Evolutionary conservation across 495 filamentous ascomycete genomes (phyloP), one percentile per base, ranked within the genome.

Genomic region (Xylaria grammica): DNA sequence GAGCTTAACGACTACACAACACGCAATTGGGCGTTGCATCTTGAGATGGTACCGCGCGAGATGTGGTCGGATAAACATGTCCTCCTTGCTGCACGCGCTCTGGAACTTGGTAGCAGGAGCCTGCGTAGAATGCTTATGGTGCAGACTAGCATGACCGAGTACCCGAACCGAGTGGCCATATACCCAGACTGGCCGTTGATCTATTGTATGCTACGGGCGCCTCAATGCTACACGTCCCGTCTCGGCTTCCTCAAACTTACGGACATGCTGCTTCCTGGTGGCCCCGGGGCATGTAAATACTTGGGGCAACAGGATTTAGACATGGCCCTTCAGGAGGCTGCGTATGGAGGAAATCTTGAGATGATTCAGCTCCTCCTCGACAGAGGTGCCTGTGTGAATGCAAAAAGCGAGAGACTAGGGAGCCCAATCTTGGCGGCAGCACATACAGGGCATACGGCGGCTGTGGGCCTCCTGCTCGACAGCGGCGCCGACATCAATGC

Each of bases 351-450:
- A 6, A n/a, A 59, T 22, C 24, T 50, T 6, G 46, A 58, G 5
- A 57, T 71, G 5, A 62, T 74, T 11, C 30, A 63, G 15, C 20
- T 71, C 6, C 72, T 77, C 51, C 51, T 77, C 4, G 63, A 68
- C 15, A 54, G 50, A 32, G 74, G 69, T 45, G 74, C 74, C 24
- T 65, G 69, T 44, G 65, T 73, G 34, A 76, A 76, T 50, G 27
- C 59, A 15, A 8, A 36, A 38, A 45, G 8, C 24, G 11, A 15
- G 20, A 24, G n/a, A n/a, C 24, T 56, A 10, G 51, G 51, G 13
- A 10, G 1, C 1, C 27, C 55, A 17, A 4, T 58, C 1, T 19
- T 11, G 10, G 40, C 22, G 29, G 54, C 32, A 52, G 6, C 48
- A 48, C 44, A 57, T 65, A 20, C 63, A 72, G 60, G 60, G 48